Conservation (phyloP, 2,329 filamentous ascomycete species). For the Phialophora verrucosa region DNA sequence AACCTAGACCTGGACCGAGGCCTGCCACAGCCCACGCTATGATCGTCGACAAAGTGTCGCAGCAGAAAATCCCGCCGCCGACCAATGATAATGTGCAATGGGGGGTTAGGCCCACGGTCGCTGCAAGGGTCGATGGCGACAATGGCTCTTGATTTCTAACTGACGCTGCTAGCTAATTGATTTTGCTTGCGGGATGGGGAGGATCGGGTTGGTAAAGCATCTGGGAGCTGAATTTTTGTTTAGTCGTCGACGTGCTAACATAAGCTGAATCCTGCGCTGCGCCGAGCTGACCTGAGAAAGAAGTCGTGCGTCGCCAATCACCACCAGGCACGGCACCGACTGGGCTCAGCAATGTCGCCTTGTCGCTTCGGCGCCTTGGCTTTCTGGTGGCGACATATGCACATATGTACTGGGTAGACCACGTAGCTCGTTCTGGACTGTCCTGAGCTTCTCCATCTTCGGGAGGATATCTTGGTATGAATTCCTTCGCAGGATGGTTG, state of each 20-base stretch:
- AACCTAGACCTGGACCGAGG: too few relatives aligned
- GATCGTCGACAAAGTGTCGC: too few relatives aligned
- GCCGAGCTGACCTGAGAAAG: constrained; percentile 1
- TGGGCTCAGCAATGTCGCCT: not conserved
- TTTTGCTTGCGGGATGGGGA: not conserved
- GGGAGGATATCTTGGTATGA: not conserved
- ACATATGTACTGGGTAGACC: too few relatives aligned
- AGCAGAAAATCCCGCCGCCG: too few relatives aligned
- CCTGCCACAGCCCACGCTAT: too few relatives aligned
- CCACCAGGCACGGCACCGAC: too few relatives aligned
- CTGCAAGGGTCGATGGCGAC: not conserved
- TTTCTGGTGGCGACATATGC: too few relatives aligned
- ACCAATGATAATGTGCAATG: too few relatives aligned
- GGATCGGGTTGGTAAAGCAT: not conserved
- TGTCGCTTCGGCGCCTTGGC: not conserved
- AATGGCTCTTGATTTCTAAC: not conserved
- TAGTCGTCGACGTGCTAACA: constrained; percentile 14
- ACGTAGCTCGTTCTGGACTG: not conserved
- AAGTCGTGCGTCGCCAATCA: constrained; percentile 1
- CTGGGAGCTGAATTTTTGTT: not conserved
- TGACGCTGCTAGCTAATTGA: not conserved
- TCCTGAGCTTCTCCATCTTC: not conserved
- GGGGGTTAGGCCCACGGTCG: too few relatives aligned
- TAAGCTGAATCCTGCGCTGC: constrained; percentile 15
- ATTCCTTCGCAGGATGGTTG: not conserved